Conservation (phyloP, 306 rosid genomes). For the Vigna angularis region DNA sequence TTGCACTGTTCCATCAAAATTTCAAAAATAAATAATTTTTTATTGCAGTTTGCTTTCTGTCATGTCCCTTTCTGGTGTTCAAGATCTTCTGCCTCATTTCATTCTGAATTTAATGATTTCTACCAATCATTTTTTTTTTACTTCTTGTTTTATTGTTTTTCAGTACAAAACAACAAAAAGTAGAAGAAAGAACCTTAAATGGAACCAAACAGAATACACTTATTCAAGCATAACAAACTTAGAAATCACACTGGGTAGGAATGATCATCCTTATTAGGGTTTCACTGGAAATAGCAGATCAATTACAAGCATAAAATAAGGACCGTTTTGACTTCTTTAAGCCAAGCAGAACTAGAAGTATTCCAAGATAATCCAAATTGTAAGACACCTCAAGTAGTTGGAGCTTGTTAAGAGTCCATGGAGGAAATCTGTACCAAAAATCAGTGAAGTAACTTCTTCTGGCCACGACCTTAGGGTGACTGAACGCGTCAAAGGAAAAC, state of each 20-base stretch:
- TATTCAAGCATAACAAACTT: neutral
- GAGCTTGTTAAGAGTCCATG: constrained; percentile 69
- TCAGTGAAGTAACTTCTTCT: constrained; percentile 68
- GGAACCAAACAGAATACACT: neutral
- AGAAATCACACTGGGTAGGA: neutral
- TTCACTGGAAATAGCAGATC: neutral
- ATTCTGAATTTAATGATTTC: neutral
- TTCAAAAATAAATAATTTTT: neutral
- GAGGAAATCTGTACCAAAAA: constrained; percentile 83
- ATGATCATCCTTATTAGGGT: constrained; percentile 22
- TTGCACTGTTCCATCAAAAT: neutral
- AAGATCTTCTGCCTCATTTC: neutral
- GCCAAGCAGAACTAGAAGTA: constrained; percentile 62
- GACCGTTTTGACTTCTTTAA: constrained; percentile 48
- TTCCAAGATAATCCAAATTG: constrained; percentile 57
- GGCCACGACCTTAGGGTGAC: constrained; percentile 63
- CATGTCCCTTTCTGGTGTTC: neutral
- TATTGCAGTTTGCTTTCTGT: neutral
- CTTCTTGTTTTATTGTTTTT: neutral
- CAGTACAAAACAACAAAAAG: neutral
- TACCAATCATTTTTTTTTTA: neutral
- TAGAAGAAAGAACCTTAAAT: neutral
- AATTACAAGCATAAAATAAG: constrained; percentile 10
- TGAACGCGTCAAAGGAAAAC: constrained; percentile 77
- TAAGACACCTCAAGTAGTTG: constrained; percentile 64